phyloP scores from a whole-genome alignment of 140 eudicot species.

The Flaveria floridana region DNA sequence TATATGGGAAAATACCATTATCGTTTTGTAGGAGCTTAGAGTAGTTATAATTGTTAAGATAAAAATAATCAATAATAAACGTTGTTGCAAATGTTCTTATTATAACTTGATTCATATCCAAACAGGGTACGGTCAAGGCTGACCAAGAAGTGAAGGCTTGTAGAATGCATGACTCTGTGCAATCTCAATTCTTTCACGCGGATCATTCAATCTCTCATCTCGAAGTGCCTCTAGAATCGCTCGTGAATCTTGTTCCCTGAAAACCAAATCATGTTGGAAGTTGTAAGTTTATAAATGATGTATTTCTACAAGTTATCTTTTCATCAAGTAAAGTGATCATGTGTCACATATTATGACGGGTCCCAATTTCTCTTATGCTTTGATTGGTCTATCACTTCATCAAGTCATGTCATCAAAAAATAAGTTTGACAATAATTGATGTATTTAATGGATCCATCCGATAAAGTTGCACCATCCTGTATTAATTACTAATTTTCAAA shows the following conservation, averaged over 20 bases:
- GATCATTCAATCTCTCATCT: slow-evolving; percentile 72
- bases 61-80: slow-evolving; percentile 16
- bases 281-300: not conserved
- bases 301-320: not conserved
- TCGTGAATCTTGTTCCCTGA: slow-evolving; percentile 55
- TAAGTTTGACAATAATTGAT: not conserved
- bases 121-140: slow-evolving; percentile 38
- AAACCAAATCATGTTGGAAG: not conserved
- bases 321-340: not conserved
- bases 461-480: not conserved
- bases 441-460: slow-evolving; percentile 12
- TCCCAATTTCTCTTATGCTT: slow-evolving; percentile 4
- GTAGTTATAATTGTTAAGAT: slow-evolving; percentile 13
- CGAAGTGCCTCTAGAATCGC: slow-evolving; percentile 69
- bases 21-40: slow-evolving; percentile 4
- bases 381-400: not conserved
- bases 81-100: not conserved
- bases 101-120: slow-evolving; percentile 20
- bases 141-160: slow-evolving; percentile 74
- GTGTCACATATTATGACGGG: not conserved
- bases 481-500: not conserved
- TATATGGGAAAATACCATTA: slow-evolving; percentile 14
- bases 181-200: slow-evolving; percentile 75
- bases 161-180: slow-evolving; percentile 73
- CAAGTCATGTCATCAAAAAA: slow-evolving; percentile 8